A percentile compares a stretch with the other conserved stretches of the same genome.
Conservation (phyloP, 2,329 filamentous ascomycete species). For the Neophaeococcomyces mojaviensis region DNA sequence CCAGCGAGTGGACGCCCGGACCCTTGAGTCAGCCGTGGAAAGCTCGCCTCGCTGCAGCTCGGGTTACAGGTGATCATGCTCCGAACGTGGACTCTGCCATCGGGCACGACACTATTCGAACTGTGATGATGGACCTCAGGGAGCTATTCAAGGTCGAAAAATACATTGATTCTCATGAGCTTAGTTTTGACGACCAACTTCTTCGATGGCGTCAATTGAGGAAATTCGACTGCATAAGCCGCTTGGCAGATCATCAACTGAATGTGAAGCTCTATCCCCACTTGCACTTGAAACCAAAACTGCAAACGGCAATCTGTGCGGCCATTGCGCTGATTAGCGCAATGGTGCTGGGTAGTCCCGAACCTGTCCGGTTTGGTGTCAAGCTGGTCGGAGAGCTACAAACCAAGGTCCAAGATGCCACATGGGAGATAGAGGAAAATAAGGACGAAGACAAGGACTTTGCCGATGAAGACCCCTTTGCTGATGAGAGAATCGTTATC, state of each 20-base stretch:
- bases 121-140: constrained; percentile 16
- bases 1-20: constrained; percentile 19
- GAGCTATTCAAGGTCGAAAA: constrained; percentile 19
- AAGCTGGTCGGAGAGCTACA: constrained; percentile 16
- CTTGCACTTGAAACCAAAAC: constrained; percentile 14
- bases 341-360: constrained; percentile 19
- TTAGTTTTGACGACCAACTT: constrained; percentile 17
- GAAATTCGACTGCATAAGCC: constrained; percentile 20
- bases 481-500: constrained; percentile 1
- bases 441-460: constrained; percentile 8
- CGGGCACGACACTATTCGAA: constrained; percentile 17
- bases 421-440: constrained; percentile 1
- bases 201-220: constrained; percentile 19
- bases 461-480: constrained; percentile 7
- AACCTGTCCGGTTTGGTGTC: constrained; percentile 20
- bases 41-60: constrained; percentile 17
- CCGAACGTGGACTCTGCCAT: constrained; percentile 16
- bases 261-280: constrained; percentile 20
- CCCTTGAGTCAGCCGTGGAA: constrained; percentile 22
- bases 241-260: constrained; percentile 19
- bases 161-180: constrained; percentile 15
- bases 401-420: constrained; percentile 3
- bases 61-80: constrained; percentile 19
- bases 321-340: constrained; percentile 16
- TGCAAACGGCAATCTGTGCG: constrained; percentile 14